Evolutionary conservation across 2,329 filamentous ascomycete genomes (phyloP), one percentile per base, ranked within the genome.

Genomic region (Monilinia polystroma): DNA sequence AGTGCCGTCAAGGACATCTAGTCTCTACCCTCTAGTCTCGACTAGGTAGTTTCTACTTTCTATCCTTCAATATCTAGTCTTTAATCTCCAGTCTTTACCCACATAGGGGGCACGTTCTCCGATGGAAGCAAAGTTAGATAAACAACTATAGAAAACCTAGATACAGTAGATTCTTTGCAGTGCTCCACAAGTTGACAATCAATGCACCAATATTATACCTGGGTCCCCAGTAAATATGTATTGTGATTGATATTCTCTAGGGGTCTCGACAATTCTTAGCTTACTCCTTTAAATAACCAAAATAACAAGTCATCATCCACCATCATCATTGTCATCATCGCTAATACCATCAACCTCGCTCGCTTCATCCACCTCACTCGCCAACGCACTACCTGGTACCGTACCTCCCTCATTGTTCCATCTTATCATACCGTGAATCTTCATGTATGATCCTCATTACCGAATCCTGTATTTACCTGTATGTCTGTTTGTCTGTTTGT

Each of bases 161-260:
- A 52, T 20, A n/a, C 43, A 47, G 16, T 20, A 47, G 43, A 59
- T 59, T 59, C 56, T 59, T 59, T 59, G 56, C 41, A 47, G 41
- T 26, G 23, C 43, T 47, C 56, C 56, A 49, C 57, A 23, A 11
- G 41, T n/a, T 43, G 56, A 47, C n/a, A 45, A 32, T 45, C 23
- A 29, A 45, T 57, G 38, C 20, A 26, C 10, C 29, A 29, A 8
- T 16, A 32, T 58, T 43, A 43, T 26, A 26, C 26, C 55, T 26
- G 12, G 18, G 2, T 41, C 38, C 38, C 14, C 32, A 35, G 32
- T 35, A 35, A 35, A 8, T 35, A 35, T 35, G 32, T 8, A 35
- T 35, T 35, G 5, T 35, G 32, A 35, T 35, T 35, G 32, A 35
- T 35, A 35, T 6, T 35, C 32, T 35, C 38, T 11, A 43, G 41